Percentiles rank a stretch among this genome's conserved stretches.
phyloP scores from a whole-genome alignment of 208 protist species.

The Acanthamoeba lenticulata region DNA sequence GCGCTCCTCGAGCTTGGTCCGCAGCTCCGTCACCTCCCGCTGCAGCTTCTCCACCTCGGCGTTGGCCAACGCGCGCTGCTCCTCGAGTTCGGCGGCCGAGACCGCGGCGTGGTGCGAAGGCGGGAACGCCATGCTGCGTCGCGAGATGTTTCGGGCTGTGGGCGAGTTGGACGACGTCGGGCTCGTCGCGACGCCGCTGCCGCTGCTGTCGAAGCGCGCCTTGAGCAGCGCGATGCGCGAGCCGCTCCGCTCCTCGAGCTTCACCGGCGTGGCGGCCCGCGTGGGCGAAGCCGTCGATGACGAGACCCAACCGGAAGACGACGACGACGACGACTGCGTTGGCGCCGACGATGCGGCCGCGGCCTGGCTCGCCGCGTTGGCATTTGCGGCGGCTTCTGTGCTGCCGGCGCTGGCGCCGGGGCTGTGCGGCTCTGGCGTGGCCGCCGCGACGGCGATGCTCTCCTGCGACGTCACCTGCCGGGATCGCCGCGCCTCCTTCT shows the following conservation, averaged over 20 bases:
- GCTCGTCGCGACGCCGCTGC: not conserved
- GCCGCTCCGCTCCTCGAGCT: not conserved
- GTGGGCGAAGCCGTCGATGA: not conserved
- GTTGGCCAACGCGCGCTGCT: not conserved
- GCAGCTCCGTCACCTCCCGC: not conserved
- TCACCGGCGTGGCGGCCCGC: not conserved
- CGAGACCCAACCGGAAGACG: not conserved
- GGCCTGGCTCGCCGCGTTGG: not conserved
- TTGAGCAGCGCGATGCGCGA: not conserved
- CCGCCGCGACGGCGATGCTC: not conserved
- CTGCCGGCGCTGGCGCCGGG: not conserved
- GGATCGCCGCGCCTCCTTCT: conserved; percentile 19
- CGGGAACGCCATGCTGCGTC: not conserved
- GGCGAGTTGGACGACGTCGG: not conserved
- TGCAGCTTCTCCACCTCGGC: not conserved
- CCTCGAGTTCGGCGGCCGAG: too few relatives aligned
- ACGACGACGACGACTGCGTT: not conserved
- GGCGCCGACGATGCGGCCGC: not conserved
- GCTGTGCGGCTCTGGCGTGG: not conserved
- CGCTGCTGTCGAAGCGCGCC: not conserved
- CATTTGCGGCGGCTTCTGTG: not conserved
- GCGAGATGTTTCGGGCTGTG: not conserved
- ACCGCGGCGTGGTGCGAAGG: not conserved
- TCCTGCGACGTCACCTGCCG: not conserved
- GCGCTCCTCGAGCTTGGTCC: not conserved